Conservation (phyloP, 495 filamentous ascomycete species). For the Immersiella caudata region DNA sequence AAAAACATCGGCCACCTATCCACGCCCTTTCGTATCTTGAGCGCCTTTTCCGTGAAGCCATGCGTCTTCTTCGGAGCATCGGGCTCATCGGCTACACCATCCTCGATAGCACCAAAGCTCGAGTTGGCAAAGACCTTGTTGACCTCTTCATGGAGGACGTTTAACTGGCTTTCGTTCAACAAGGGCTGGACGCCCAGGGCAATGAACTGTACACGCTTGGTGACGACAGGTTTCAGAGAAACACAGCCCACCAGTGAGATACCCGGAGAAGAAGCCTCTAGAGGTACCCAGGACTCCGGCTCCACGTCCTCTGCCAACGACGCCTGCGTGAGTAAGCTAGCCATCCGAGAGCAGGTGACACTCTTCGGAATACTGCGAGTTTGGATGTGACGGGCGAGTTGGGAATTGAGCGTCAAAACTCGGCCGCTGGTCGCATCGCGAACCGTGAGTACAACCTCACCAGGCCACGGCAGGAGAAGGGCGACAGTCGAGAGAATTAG, state of each 20-base stretch:
- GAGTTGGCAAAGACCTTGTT: conserved; percentile 79
- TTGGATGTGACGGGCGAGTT: conserved; percentile 2
- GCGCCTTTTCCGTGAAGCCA: conserved; percentile 57
- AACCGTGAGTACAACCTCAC: conserved; percentile 46
- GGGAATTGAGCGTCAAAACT: conserved; percentile 23
- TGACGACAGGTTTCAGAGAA: conserved; percentile 68
- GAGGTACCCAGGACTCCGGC: conserved; percentile 63
- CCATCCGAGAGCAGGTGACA: conserved; percentile 20
- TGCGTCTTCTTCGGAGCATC: conserved; percentile 35
- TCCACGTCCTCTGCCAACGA: conserved; percentile 58
- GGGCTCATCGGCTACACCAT: conserved; percentile 35
- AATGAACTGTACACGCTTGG: conserved; percentile 76
- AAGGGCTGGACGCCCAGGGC: conserved; percentile 69
- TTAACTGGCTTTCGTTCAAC: conserved; percentile 55
- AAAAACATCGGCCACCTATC: conserved; percentile 94
- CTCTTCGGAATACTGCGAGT: not conserved
- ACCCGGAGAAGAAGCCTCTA: conserved; percentile 62
- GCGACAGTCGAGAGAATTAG: conserved; percentile 62
- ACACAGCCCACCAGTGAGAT: conserved; percentile 69
- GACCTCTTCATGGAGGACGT: conserved; percentile 74
- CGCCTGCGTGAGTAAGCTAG: conserved; percentile 63
- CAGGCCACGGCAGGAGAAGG: conserved; percentile 67
- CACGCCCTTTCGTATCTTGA: conserved; percentile 64
- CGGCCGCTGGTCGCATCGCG: conserved; percentile 40
- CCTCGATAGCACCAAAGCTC: conserved; percentile 70